Percentiles rank a stretch among this genome's conserved stretches.
phyloP scores from a whole-genome alignment of 352 stramenopile genomes.

The Phytophthora boehmeriae region DNA sequence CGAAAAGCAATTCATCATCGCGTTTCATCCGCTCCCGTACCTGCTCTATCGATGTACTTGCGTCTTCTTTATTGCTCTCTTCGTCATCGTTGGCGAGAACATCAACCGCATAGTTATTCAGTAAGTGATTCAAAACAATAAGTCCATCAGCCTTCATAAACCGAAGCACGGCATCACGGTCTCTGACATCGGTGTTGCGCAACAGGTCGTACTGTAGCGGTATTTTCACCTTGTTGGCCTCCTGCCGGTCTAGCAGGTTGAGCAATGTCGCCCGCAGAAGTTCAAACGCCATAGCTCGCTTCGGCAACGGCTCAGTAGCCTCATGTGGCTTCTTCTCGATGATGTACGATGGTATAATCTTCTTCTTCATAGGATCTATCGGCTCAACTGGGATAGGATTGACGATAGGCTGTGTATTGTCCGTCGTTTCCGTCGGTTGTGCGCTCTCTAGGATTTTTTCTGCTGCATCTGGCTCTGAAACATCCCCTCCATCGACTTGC shows the following conservation, averaged over 20 bases:
- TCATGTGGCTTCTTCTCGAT: slow-evolving; percentile 42
- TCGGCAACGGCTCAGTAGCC: slow-evolving; percentile 46
- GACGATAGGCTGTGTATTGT: background rate
- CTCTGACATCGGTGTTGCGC: slow-evolving; percentile 61
- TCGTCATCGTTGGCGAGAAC: slow-evolving; percentile 32
- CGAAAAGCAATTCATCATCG: slow-evolving; percentile 33
- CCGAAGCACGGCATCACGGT: slow-evolving; percentile 64
- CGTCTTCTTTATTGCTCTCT: slow-evolving; percentile 17
- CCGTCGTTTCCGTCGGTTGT: background rate
- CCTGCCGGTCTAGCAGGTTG: slow-evolving; percentile 54
- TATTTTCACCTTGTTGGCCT: slow-evolving; percentile 46
- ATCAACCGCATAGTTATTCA: slow-evolving; percentile 42
- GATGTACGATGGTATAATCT: slow-evolving; percentile 49
- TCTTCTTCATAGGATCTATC: slow-evolving; percentile 8
- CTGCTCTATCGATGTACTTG: slow-evolving; percentile 5
- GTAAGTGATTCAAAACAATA: slow-evolving; percentile 58
- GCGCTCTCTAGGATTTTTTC: slow-evolving; percentile 5
- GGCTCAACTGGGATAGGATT: background rate
- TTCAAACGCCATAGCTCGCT: slow-evolving; percentile 58
- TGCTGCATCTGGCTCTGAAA: slow-evolving; percentile 16
- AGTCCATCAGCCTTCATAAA: slow-evolving; percentile 68
- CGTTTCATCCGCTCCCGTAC: slow-evolving; percentile 23
- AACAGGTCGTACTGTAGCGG: slow-evolving; percentile 64
- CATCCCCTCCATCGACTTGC: slow-evolving; percentile 32
- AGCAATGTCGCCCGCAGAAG: slow-evolving; percentile 59